Percentiles rank a stretch among this genome's conserved stretches.
Evolutionary conservation across 208 protist genomes (phyloP).

Genomic region (Acanthamoeba royreba): DNA sequence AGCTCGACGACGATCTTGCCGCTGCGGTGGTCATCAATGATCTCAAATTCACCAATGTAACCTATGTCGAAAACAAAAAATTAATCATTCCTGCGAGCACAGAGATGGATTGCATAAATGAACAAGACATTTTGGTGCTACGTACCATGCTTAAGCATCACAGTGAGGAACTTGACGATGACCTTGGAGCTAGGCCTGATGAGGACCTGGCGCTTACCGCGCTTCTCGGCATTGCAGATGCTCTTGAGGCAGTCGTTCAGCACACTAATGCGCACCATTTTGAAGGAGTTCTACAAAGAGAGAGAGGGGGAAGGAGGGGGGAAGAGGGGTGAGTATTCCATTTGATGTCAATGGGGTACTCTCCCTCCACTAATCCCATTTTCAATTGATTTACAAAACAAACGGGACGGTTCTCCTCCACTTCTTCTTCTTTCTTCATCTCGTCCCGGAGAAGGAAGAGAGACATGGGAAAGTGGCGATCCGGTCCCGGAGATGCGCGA

Average conservation of each 20-base stretch:
- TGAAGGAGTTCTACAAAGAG: constrained; percentile 53
- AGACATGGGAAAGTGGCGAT: too few relatives aligned
- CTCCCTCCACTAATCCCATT: background rate
- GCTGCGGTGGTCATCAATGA: constrained; percentile 99
- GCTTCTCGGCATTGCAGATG: constrained; percentile 98
- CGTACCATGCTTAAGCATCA: constrained; percentile 99
- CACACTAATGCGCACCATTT: constrained; percentile 99
- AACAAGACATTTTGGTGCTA: too few relatives aligned
- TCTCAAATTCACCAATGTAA: constrained; percentile 99
- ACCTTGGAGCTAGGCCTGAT: constrained; percentile 98
- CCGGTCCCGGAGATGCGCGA: background rate
- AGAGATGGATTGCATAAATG: background rate
- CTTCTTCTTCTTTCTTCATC: background rate
- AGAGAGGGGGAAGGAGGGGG: background rate
- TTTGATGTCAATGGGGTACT: background rate
- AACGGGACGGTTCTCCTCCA: background rate
- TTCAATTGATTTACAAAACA: background rate
- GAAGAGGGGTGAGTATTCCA: constrained; percentile 28
- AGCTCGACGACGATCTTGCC: constrained; percentile 99
- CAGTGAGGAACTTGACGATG: constrained; percentile 99
- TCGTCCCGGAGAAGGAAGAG: background rate
- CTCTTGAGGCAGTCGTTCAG: constrained; percentile 98
- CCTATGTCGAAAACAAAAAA: constrained; percentile 58
- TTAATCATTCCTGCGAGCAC: background rate
- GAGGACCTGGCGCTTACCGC: constrained; percentile 96